Percentiles rank a stretch among this genome's conserved stretches.
phyloP scores from a whole-genome alignment of 2,329 filamentous ascomycete genomes.

The Amylocarpus encephaloides region DNA sequence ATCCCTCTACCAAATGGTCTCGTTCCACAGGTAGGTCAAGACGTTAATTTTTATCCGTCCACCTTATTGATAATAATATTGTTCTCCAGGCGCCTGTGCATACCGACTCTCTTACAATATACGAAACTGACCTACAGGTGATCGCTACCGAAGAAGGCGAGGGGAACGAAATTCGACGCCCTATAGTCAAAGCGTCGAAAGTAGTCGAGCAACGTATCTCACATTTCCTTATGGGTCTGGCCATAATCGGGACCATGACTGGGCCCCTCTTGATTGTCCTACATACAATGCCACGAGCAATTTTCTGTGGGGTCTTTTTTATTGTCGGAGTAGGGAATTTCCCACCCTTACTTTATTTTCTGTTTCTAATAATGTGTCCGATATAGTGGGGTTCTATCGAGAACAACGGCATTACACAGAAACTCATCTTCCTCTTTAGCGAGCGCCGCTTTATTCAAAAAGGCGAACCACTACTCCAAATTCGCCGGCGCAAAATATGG shows the following conservation, averaged over 20 bases:
- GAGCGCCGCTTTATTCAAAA: slow-evolving; percentile 23
- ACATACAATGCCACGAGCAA: slow-evolving; percentile 46
- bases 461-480: neutral
- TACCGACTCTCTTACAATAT: slow-evolving; percentile 44
- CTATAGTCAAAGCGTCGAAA: slow-evolving; percentile 37
- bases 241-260: slow-evolving; percentile 50
- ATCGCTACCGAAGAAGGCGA: slow-evolving; percentile 38
- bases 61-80: neutral
- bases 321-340: slow-evolving; percentile 48
- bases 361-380: neutral
- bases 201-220: slow-evolving; percentile 52
- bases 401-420: slow-evolving; percentile 46
- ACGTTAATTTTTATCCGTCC: neutral
- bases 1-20: slow-evolving; percentile 53
- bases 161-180: slow-evolving; percentile 37
- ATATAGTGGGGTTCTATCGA: slow-evolving; percentile 41
- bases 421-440: slow-evolving; percentile 46
- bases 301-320: slow-evolving; percentile 52
- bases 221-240: slow-evolving; percentile 49
- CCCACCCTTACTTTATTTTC: neutral
- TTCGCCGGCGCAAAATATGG: slow-evolving; percentile 4
- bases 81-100: slow-evolving; percentile 49
- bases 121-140: slow-evolving; percentile 34
- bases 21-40: slow-evolving; percentile 38
- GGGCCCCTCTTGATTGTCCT: slow-evolving; percentile 47